Evolutionary conservation across 2,329 filamentous ascomycete species (phyloP).

Genomic region (Herpomyces periplanetae): DNA sequence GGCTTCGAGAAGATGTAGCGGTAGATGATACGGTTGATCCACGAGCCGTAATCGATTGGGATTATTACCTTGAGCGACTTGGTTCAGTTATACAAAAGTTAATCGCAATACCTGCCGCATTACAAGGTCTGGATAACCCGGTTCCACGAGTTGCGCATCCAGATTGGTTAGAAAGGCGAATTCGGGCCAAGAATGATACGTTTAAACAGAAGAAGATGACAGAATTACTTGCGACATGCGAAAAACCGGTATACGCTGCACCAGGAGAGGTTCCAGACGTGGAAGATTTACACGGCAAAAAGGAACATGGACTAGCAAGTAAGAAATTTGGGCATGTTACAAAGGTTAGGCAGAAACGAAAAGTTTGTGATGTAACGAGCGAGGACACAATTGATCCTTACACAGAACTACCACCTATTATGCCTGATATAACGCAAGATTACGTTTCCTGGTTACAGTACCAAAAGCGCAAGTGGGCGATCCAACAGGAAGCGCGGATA

Average conservation of each 20-base stretch:
- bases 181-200: slow-evolving; percentile 78
- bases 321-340: slow-evolving; percentile 8
- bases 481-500: slow-evolving; percentile 59
- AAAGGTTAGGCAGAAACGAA: slow-evolving; percentile 12
- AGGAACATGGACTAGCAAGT: slow-evolving; percentile 8
- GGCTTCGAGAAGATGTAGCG: slow-evolving; percentile 63
- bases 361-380: slow-evolving; percentile 9
- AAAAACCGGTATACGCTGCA: slow-evolving; percentile 28
- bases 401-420: slow-evolving; percentile 34
- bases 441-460: slow-evolving; percentile 64
- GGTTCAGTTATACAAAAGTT: slow-evolving; percentile 95
- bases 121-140: slow-evolving; percentile 78
- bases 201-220: slow-evolving; percentile 98
- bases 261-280: too few species aligned
- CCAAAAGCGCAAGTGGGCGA: slow-evolving; percentile 95
- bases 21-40: slow-evolving; percentile 58
- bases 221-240: slow-evolving; percentile 31
- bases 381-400: slow-evolving; percentile 32
- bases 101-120: slow-evolving; percentile 81
- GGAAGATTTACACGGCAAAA: slow-evolving; percentile 18
- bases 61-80: slow-evolving; percentile 79
- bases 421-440: slow-evolving; percentile 51
- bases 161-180: slow-evolving; percentile 75
- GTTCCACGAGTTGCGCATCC: slow-evolving; percentile 75
- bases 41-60: slow-evolving; percentile 62